Evolutionary conservation across 305 asterid genomes (phyloP).

Genomic region (Fraxinus ornus): DNA sequence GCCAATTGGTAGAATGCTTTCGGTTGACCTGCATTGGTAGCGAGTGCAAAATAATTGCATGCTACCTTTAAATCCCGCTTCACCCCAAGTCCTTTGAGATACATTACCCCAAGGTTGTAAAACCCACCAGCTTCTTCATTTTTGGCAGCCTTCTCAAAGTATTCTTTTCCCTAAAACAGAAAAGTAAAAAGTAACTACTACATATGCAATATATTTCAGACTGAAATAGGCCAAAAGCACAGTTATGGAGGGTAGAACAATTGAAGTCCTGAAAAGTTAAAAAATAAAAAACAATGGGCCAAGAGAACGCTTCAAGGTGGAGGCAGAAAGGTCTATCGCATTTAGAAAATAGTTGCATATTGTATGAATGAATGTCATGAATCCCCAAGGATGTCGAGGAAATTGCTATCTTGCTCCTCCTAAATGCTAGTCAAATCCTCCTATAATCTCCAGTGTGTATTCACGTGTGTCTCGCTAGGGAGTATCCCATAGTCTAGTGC

Average conservation of each 20-base stretch:
- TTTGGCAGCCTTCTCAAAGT: slow-evolving; percentile 80
- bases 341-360: not conserved
- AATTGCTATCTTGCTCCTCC: not conserved
- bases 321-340: not conserved
- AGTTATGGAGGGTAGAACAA: not conserved
- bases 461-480: not conserved
- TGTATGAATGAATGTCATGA: not conserved
- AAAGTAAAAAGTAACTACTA: slow-evolving; percentile 24
- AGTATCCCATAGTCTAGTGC: not conserved
- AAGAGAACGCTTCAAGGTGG: not conserved
- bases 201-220: slow-evolving; percentile 7
- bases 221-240: not conserved
- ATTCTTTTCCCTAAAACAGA: slow-evolving; percentile 71
- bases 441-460: not conserved
- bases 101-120: slow-evolving; percentile 90
- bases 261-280: not conserved
- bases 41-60: slow-evolving; percentile 74
- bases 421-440: not conserved
- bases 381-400: not conserved
- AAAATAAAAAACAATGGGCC: not conserved
- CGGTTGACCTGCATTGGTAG: slow-evolving; percentile 48
- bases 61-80: slow-evolving; percentile 79
- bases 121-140: slow-evolving; percentile 71
- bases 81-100: slow-evolving; percentile 86
- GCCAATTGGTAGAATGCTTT: slow-evolving; percentile 36